A percentile compares a stretch with the other conserved stretches of the same genome.
Conservation (phyloP, 2,329 filamentous ascomycete genomes). For the Chrysoporthe austroafricana region DNA sequence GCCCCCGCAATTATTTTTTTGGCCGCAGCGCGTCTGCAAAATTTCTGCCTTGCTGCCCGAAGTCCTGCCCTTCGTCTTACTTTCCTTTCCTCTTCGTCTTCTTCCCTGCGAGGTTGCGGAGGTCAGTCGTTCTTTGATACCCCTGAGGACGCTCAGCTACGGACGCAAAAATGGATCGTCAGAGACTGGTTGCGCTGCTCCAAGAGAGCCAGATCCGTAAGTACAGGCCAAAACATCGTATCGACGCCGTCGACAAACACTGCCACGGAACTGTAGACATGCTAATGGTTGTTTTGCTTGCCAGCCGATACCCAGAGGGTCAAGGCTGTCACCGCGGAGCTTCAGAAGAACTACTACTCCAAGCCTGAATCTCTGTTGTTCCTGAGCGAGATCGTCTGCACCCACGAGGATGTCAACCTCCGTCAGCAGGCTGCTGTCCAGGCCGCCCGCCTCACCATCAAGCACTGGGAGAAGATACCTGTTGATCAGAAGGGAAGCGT, state of each 20-base stretch:
- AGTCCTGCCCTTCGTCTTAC: background rate
- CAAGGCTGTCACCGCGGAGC: conserved; percentile 85
- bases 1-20: conserved; percentile 19
- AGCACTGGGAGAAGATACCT: conserved; percentile 81
- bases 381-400: conserved; percentile 86
- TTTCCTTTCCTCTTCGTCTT: background rate
- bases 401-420: conserved; percentile 71
- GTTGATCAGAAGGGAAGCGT: conserved; percentile 78
- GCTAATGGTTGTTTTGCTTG: conserved; percentile 36
- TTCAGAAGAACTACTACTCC: conserved; percentile 93
- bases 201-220: conserved; percentile 85
- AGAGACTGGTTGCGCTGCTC: conserved; percentile 84
- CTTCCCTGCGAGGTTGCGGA: conserved; percentile 8
- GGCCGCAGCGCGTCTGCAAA: conserved; percentile 9
- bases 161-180: conserved; percentile 67
- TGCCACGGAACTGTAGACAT: conserved; percentile 30
- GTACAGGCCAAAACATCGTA: conserved; percentile 41
- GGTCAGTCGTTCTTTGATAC: conserved; percentile 15
- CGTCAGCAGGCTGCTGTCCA: conserved; percentile 93
- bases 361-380: conserved; percentile 81
- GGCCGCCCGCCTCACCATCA: conserved; percentile 77
- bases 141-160: conserved; percentile 12
- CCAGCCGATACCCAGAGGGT: conserved; percentile 85
- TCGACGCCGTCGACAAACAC: background rate
- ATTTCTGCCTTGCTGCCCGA: conserved; percentile 14